These are phyloP conservation scores for Penicillium nucicola DNA, from an alignment of 495 filamentous ascomycete genomes.

Conservation along the genomic window DNA sequence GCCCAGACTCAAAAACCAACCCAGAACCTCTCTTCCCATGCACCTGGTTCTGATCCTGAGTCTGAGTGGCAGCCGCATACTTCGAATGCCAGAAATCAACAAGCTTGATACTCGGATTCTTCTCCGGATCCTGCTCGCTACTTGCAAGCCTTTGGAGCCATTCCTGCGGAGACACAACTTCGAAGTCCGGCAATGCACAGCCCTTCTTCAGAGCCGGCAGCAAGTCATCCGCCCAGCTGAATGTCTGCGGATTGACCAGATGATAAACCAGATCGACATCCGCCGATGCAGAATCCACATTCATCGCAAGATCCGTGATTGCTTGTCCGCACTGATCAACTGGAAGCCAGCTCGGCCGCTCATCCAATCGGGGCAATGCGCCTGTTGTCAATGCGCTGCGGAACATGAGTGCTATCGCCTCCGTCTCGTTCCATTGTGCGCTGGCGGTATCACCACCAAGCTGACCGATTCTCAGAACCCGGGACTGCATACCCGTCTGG, in stretches of 20 bases:
- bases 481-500: conserved; percentile 28
- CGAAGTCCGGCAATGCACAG: conserved; percentile 40
- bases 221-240: conserved; percentile 52
- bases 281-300: neutral
- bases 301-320: conserved; percentile 21
- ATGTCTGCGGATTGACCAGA: conserved; percentile 46
- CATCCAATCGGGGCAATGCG: conserved; percentile 51
- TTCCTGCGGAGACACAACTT: conserved; percentile 37
- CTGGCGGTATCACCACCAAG: conserved; percentile 53
- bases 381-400: conserved; percentile 44
- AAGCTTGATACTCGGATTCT: conserved; percentile 59
- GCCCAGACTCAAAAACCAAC: conserved; percentile 16
- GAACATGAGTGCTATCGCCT: conserved; percentile 64
- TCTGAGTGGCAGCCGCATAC: conserved; percentile 10
- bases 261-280: conserved; percentile 46
- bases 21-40: neutral
- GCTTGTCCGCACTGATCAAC: conserved; percentile 32
- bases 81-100: conserved; percentile 49
- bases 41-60: neutral
- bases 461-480: conserved; percentile 59
- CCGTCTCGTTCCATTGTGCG: conserved; percentile 62
- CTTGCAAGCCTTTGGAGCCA: conserved; percentile 49
- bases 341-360: conserved; percentile 54
- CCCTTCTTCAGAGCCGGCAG: conserved; percentile 44
- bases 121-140: conserved; percentile 45